Evolutionary conservation across 1,139 yeast species (phyloP).

Genomic region (Kluyveromyces sp.): DNA sequence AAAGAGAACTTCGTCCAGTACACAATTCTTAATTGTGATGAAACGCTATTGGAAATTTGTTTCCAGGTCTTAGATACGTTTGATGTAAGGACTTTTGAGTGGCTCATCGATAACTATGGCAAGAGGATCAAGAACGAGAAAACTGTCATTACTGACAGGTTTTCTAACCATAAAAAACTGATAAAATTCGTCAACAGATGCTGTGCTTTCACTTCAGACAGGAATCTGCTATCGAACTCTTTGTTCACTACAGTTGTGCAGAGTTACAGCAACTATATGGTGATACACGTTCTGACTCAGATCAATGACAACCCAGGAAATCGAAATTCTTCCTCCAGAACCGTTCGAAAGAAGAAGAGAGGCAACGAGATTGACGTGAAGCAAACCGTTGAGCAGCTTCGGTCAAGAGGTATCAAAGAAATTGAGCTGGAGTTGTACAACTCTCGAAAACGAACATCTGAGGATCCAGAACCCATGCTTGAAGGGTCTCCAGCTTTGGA

Average conservation of each 20-base stretch:
- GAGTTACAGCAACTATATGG: constrained; percentile 13
- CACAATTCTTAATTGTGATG: constrained; percentile 8
- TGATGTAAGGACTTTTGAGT: constrained; percentile 18
- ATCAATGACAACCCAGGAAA: background rate
- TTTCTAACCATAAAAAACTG: constrained; percentile 8
- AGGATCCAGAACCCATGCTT: background rate
- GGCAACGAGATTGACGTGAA: constrained; percentile 19
- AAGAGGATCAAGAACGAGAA: constrained; percentile 6
- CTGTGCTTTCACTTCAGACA: constrained; percentile 12
- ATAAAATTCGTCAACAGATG: constrained; percentile 12
- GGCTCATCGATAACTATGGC: constrained; percentile 16
- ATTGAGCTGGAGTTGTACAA: constrained; percentile 6
- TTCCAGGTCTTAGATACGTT: constrained; percentile 13
- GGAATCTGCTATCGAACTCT: constrained; percentile 12
- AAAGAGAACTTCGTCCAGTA: constrained; percentile 8
- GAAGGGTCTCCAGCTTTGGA: constrained; percentile 12
- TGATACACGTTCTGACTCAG: constrained; percentile 12
- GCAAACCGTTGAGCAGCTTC: background rate
- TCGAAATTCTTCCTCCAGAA: constrained; percentile 8
- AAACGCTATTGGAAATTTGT: constrained; percentile 9
- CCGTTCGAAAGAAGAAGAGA: constrained; percentile 17
- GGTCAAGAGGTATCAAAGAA: background rate
- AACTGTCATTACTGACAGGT: constrained; percentile 3
- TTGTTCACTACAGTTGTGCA: constrained; percentile 13
- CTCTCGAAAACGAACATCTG: background rate